A percentile compares a stretch with the other conserved stretches of the same genome.
Conservation (phyloP, 495 filamentous ascomycete species). For the Hypoxylon subgilvum region DNA sequence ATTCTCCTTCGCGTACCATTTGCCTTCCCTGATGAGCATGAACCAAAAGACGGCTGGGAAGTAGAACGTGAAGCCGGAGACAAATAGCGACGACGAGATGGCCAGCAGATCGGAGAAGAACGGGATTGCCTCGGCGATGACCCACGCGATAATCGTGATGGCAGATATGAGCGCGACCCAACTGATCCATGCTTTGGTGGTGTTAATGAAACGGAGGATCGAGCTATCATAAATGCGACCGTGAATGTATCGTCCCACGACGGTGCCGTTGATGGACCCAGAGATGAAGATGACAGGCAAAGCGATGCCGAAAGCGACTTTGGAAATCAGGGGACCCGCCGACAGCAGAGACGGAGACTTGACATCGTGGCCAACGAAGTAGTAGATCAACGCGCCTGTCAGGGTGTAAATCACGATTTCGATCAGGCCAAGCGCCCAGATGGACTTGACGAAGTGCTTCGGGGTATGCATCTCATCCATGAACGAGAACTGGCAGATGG, state of each 20-base stretch:
- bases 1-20: constrained; percentile 55
- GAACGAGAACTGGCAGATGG: constrained; percentile 75
- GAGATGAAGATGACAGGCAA: constrained; percentile 79
- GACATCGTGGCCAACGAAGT: constrained; percentile 72
- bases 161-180: constrained; percentile 66
- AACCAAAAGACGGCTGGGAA: constrained; percentile 71
- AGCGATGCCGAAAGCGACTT: constrained; percentile 80
- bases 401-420: constrained; percentile 73
- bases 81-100: constrained; percentile 66
- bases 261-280: constrained; percentile 66
- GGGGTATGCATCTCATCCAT: constrained; percentile 79
- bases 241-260: constrained; percentile 68
- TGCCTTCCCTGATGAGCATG: constrained; percentile 63
- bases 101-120: constrained; percentile 72
- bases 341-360: constrained; percentile 71
- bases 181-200: constrained; percentile 59
- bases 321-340: constrained; percentile 64
- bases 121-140: constrained; percentile 75
- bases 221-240: constrained; percentile 64
- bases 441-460: constrained; percentile 68
- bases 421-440: constrained; percentile 66
- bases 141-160: constrained; percentile 71
- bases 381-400: constrained; percentile 73
- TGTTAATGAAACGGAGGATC: constrained; percentile 64
- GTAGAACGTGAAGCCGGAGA: constrained; percentile 69